Base-by-base conservation (phyloP, 192 early-diverging fungal genomes). In the Coemansia sp. region DNA sequence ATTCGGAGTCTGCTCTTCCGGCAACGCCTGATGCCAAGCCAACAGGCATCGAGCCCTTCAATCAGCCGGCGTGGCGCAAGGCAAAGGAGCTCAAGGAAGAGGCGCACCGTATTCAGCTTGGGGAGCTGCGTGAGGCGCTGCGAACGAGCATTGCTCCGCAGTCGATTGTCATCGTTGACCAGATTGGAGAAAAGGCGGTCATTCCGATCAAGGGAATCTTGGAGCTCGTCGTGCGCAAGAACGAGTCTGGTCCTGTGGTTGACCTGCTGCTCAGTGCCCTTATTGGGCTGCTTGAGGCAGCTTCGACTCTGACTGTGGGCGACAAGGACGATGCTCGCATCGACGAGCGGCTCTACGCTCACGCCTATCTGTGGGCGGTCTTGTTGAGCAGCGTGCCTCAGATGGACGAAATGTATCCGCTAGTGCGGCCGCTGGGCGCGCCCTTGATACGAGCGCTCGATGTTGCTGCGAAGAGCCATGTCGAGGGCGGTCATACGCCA, bases 111-210 rank as follows among this genome's bases (percentile, higher is more conserved):
- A 48, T 40, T 42, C 62, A 59, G 63, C 56, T 74, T 56, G 68
- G 57, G 34, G 51, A 69, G 43, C 57, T 65, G 68, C 87, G 65
- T 67, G 89, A 77, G 56, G 76, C 59, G 76, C 85, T 83, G 67
- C 80, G 74, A 39, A 75, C 74, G 59, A 87, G 85, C 63, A 80
- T 66, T 62, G 63, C 70, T 8, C 77, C 73, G n/a, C 74, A 74
- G n/a, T 60, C 59, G 4, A 69, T 81, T 43, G 73, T 63, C 11
- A 26, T 84, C 3, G 34, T 81, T 0, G 71, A 79, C 61, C 67
- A 73, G 62, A 60, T 70, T 48, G 75, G 71, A 34, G 67, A 73
- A 36, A 69, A 73, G 70, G 76, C 72, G 0, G 76, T 79, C 7
- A 10, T 71, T 1, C 69, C 71, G 33, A 61, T 72, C 46, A 66